Evolutionary conservation across 768 basidiomycete genomes (phyloP).

Genomic region (Pisolithus sp.): DNA sequence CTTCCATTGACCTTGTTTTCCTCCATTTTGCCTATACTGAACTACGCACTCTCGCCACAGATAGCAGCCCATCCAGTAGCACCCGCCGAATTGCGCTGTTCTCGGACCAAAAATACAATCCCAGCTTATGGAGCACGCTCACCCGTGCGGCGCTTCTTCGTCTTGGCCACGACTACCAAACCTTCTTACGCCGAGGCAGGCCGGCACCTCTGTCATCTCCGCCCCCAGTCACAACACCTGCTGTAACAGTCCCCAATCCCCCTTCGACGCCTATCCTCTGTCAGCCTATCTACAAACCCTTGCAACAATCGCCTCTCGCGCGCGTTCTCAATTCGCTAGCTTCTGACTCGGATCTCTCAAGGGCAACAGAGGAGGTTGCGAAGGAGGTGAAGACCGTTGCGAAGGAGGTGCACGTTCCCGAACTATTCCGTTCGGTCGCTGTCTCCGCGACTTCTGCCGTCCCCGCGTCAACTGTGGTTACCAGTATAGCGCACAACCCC

Average conservation of each 20-base stretch:
- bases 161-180: conserved; percentile 66
- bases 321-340: conserved; percentile 52
- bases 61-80: conserved; percentile 33
- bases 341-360: conserved; percentile 51
- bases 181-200: conserved; percentile 53
- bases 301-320: conserved; percentile 43
- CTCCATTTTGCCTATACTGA: conserved; percentile 65
- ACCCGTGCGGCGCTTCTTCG: conserved; percentile 52
- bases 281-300: conserved; percentile 35
- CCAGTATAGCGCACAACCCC: neutral
- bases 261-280: conserved; percentile 32
- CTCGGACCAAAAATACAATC: conserved; percentile 59
- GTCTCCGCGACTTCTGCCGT: conserved; percentile 6
- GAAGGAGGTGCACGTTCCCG: conserved; percentile 34
- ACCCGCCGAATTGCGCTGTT: conserved; percentile 52
- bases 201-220: conserved; percentile 24
- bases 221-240: conserved; percentile 17
- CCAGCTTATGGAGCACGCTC: conserved; percentile 58
- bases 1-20: conserved; percentile 45
- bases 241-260: conserved; percentile 19
- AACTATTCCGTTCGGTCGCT: conserved; percentile 42
- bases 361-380: conserved; percentile 43
- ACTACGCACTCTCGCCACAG: conserved; percentile 45
- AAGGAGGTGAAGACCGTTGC: conserved; percentile 23
- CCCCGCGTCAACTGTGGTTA: conserved; percentile 2